Evolutionary conservation across 805 yeast species (phyloP), one percentile per base, ranked within the genome.

Genomic region (Candida argentea): DNA sequence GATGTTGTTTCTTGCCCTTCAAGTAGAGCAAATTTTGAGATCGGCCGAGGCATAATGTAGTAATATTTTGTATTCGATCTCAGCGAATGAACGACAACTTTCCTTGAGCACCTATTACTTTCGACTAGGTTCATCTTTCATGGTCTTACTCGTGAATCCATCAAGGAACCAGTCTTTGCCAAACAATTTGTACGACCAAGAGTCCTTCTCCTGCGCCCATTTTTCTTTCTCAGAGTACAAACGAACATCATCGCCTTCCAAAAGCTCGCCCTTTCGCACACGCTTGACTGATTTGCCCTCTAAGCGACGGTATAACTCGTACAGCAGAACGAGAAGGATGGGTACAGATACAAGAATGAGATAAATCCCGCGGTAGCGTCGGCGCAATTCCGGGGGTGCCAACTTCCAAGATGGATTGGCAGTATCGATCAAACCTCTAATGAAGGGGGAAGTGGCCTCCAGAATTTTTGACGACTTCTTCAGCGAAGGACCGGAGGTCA

Each of bases 401-500:
- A 52, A 57, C 28, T 59, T 58, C 68, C 68, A 61, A 40, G 61
- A 50, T 4, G 62, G 60, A 30, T 43, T 40, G 6, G 67, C 68
- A 0, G 66, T 59, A 25, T 55, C 55, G 5, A 49, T 53, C 33
- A 60, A 42, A 28, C 54, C 61, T 24, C 45, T 39, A 19, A 57
- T 45, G 33, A 61, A 61, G 24, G 57, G 61, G 7, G 20, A 18
- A n/a, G 52, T 43, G 16, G 45, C 40, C 8, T 28, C 30, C 9
- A 28, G 40, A 16, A 33, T 35, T 18, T 37, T 42, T 24, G 31
- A 35, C 6, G 40, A 30, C 17, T 32, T 35, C 7, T 37, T 26
- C 20, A 27, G 20, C 16, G 19, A 20, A 8, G 22, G 24, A 3
- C 28, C 30, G 5, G 34, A 26, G 22, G 30, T 27, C 18, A n/a